Evolutionary conservation across 805 yeast species (phyloP).

Genomic region (Pichia scutulata): DNA sequence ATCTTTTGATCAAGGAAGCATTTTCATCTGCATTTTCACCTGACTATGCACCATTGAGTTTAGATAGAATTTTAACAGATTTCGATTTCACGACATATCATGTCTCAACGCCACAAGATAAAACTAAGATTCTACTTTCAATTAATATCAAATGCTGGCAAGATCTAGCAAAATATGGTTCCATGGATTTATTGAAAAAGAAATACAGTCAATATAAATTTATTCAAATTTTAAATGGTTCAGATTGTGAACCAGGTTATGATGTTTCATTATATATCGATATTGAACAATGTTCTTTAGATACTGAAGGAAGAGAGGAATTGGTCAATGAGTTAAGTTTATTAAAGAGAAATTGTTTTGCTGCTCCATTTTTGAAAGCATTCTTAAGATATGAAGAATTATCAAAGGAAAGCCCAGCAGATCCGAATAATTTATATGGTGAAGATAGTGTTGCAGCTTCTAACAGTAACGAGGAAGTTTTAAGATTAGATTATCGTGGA

Average conservation of each 20-base stretch:
- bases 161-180: slow-evolving; percentile 66
- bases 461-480: slow-evolving; percentile 45
- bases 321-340: slow-evolving; percentile 61
- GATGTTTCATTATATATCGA: slow-evolving; percentile 72
- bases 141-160: slow-evolving; percentile 69
- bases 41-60: slow-evolving; percentile 40
- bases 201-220: slow-evolving; percentile 41
- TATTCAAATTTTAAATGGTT: slow-evolving; percentile 23
- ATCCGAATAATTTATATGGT: slow-evolving; percentile 36
- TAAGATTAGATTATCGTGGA: slow-evolving; percentile 80
- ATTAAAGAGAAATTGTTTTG: slow-evolving; percentile 78
- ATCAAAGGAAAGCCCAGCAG: slow-evolving; percentile 34
- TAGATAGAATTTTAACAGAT: slow-evolving; percentile 88
- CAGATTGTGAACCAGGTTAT: slow-evolving; percentile 65
- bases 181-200: slow-evolving; percentile 41
- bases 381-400: slow-evolving; percentile 71
- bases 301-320: slow-evolving; percentile 40
- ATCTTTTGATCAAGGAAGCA: slow-evolving; percentile 74
- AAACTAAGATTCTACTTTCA: slow-evolving; percentile 56
- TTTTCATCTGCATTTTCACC: slow-evolving; percentile 59
- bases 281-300: slow-evolving; percentile 25
- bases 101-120: slow-evolving; percentile 77
- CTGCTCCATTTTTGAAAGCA: slow-evolving; percentile 88
- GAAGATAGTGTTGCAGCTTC: slow-evolving; percentile 28
- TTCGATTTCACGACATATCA: slow-evolving; percentile 95